phyloP scores from a whole-genome alignment of 345 rosid species.

The Eucalyptus decipiens region DNA sequence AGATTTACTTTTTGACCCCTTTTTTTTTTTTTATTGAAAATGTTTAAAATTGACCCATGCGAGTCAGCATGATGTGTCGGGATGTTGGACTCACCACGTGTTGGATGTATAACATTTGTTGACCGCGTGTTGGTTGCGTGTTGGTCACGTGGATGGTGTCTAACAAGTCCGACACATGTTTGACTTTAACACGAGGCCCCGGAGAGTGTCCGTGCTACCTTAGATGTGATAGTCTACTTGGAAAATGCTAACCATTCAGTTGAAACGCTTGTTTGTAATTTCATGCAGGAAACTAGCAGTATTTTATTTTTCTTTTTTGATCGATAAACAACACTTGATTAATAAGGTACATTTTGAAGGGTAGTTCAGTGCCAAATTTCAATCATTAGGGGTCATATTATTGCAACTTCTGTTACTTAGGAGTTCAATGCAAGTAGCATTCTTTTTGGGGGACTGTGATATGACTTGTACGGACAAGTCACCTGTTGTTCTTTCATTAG shows the following conservation, averaged over 20 bases:
- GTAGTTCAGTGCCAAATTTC: background rate
- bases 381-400: background rate
- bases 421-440: background rate
- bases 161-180: too few species aligned
- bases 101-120: too few species aligned
- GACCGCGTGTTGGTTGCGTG: too few species aligned
- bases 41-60: too few species aligned
- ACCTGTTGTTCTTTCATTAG: background rate
- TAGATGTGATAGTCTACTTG: background rate
- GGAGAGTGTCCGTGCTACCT: too few species aligned
- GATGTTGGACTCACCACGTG: too few species aligned
- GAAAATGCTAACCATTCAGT: background rate
- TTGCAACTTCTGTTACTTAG: background rate
- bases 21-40: too few species aligned
- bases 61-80: too few species aligned
- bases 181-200: too few species aligned
- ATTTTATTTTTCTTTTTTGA: background rate
- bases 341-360: background rate
- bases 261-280: background rate
- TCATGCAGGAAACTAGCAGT: background rate
- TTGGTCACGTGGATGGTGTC: too few species aligned
- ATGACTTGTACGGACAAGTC: background rate
- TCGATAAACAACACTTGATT: background rate
- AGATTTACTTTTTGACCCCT: background rate
- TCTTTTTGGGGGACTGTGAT: background rate